Evolutionary conservation across 768 basidiomycete genomes (phyloP).

Genomic region (Pisolithus tinctorius): DNA sequence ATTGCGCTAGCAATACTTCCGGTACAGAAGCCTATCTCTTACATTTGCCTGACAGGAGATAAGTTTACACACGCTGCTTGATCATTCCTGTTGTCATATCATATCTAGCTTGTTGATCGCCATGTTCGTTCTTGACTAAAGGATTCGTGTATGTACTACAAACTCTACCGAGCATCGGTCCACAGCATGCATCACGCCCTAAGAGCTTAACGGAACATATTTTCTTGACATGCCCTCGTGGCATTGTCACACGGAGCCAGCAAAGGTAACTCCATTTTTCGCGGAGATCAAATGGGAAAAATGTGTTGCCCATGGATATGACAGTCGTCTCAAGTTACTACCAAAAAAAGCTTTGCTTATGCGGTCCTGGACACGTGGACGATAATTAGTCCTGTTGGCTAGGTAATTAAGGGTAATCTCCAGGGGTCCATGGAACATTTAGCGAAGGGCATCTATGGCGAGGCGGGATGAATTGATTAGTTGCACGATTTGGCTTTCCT

Average conservation of each 20-base stretch:
- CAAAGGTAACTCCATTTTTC: conserved; percentile 7
- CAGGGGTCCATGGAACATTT: conserved; percentile 21
- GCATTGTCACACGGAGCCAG: conserved; percentile 7
- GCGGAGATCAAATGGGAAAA: conserved; percentile 25
- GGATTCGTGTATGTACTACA: background rate
- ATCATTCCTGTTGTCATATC: conserved; percentile 10
- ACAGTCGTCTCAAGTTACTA: background rate
- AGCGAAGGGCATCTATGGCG: background rate
- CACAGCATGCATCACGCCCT: background rate
- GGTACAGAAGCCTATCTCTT: conserved; percentile 7
- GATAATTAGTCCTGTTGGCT: background rate
- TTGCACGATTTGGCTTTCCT: background rate
- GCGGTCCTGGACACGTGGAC: background rate
- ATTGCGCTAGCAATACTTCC: conserved; percentile 6
- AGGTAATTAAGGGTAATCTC: conserved; percentile 6
- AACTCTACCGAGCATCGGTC: conserved; percentile 5
- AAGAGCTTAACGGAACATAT: conserved; percentile 25
- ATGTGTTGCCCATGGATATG: conserved; percentile 3
- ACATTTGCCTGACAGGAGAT: background rate
- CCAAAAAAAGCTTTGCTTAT: background rate
- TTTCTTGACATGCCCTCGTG: conserved; percentile 9
- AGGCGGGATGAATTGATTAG: background rate
- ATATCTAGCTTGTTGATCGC: conserved; percentile 10
- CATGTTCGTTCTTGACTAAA: background rate
- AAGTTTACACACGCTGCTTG: background rate